phyloP scores from a whole-genome alignment of 495 filamentous ascomycete species.

The Delitschia confertaspora region DNA sequence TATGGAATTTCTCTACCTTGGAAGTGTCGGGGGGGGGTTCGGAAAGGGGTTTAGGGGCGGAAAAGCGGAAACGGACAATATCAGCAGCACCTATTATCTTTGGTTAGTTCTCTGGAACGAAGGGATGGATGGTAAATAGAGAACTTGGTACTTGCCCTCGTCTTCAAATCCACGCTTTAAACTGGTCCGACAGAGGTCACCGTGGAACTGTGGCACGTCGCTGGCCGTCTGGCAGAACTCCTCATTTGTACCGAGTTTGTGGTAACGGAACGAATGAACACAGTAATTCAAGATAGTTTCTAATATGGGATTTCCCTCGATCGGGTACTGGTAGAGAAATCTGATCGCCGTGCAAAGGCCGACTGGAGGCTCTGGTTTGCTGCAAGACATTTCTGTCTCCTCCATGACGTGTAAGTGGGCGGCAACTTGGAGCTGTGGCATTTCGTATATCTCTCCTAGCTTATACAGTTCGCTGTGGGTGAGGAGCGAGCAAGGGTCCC shows the following conservation, averaged over 20 bases:
- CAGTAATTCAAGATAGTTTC: constrained; percentile 33
- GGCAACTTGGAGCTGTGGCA: constrained; percentile 24
- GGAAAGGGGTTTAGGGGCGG: constrained; percentile 4
- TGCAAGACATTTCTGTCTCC: constrained; percentile 29
- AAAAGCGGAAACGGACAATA: constrained; percentile 8
- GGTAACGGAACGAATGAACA: constrained; percentile 27
- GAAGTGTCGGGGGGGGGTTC: neutral
- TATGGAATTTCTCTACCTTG: constrained; percentile 10
- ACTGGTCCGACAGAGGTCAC: constrained; percentile 27
- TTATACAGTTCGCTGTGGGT: constrained; percentile 30
- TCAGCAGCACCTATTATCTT: constrained; percentile 8
- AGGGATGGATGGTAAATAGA: neutral
- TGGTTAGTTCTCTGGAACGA: neutral
- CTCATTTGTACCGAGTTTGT: constrained; percentile 22
- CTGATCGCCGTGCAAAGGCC: constrained; percentile 29
- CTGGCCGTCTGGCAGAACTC: constrained; percentile 25
- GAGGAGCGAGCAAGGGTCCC: constrained; percentile 24
- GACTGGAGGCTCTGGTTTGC: constrained; percentile 20
- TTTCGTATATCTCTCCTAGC: constrained; percentile 28
- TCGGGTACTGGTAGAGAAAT: constrained; percentile 29
- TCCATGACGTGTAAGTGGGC: constrained; percentile 28
- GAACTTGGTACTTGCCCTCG: constrained; percentile 25
- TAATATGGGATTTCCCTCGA: constrained; percentile 19
- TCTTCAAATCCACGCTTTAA: constrained; percentile 26
- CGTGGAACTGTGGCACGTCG: constrained; percentile 27